Conservation (phyloP, 2,329 filamentous ascomycete species). For the Aureobasidium sp. region DNA sequence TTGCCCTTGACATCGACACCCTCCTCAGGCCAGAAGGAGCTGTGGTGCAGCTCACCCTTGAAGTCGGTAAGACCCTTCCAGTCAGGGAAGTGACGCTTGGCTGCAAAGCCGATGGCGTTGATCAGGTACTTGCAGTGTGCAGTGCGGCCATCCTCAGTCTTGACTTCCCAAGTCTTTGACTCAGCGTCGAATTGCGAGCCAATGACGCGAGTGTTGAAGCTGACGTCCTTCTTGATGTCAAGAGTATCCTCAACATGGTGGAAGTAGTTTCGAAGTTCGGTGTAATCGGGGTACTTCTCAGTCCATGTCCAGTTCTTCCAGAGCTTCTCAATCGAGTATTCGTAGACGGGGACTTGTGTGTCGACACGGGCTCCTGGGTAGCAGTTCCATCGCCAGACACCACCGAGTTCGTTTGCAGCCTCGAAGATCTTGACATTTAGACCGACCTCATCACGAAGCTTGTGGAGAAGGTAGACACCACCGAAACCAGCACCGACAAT, state of each 20-base stretch:
- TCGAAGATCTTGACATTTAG: constrained; percentile 40
- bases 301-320: constrained; percentile 63
- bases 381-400: constrained; percentile 43
- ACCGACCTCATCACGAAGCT: constrained; percentile 36
- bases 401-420: constrained; percentile 39
- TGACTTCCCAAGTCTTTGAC: constrained; percentile 55
- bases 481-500: constrained; percentile 35
- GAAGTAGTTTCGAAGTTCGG: constrained; percentile 63
- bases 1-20: constrained; percentile 39
- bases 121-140: constrained; percentile 43
- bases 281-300: constrained; percentile 34
- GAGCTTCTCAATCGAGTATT: constrained; percentile 52
- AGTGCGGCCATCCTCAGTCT: constrained; percentile 57
- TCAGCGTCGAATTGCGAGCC: constrained; percentile 58
- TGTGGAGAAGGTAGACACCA: constrained; percentile 33
- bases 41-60: constrained; percentile 45
- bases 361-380: constrained; percentile 55
- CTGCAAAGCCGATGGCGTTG: constrained; percentile 42
- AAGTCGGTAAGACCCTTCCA: constrained; percentile 40
- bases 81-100: constrained; percentile 43
- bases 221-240: constrained; percentile 61
- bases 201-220: constrained; percentile 63
- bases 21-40: constrained; percentile 43
- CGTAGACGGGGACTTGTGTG: constrained; percentile 52
- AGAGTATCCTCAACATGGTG: constrained; percentile 65